Base-by-base conservation (phyloP, 1,284 basidiomycete genomes). In the Ceratobasidium sp. region DNA sequence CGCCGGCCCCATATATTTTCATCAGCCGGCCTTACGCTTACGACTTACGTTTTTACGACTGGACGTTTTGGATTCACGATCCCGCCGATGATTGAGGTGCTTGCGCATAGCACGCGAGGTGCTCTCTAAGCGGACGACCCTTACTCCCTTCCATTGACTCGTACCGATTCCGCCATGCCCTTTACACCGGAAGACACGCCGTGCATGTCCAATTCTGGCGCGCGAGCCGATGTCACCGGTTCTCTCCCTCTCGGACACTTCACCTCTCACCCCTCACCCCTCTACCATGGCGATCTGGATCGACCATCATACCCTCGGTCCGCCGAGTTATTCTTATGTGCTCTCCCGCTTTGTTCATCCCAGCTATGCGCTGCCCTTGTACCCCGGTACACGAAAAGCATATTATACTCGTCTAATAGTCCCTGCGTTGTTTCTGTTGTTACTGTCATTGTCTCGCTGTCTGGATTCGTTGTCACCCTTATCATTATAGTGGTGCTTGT, bases 321-420 rank as follows among this genome's bases (percentile, higher is more conserved):
- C 31, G 31, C 62, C 62, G 62, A 65, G 62, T 65, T 65, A 65
- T 65, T 35, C 35, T 65, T 65, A 65, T 65, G 62, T 47, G 53
- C 62, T 65, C 1, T 53, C 32, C 25, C 25, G 7, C 25, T 32
- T 13, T 65, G 8, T 25, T 40, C 32, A 49, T 7, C 10, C 17
- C 6, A 49, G 20, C n/a, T 40, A 40, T 40, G 38, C 38, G 38
- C 38, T 40, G 38, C 38, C 38, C 38, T 40, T 40, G 38, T 40
- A 17, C 38, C 38, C 38, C 38, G 38, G 38, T 40, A 40, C 38
- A 40, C 13, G 12, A 65, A 65, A 65, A 65, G 62, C 62, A 65
- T 29, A 20, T n/a, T 65, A 65, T 12, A 49, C 7, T 65, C 49
- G 35, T 49, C 53, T 65, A 65, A 65, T 65, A 55, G n/a, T 55